Evolutionary conservation across 2,329 filamentous ascomycete species (phyloP).

Genomic region (Thelonectria rubi): DNA sequence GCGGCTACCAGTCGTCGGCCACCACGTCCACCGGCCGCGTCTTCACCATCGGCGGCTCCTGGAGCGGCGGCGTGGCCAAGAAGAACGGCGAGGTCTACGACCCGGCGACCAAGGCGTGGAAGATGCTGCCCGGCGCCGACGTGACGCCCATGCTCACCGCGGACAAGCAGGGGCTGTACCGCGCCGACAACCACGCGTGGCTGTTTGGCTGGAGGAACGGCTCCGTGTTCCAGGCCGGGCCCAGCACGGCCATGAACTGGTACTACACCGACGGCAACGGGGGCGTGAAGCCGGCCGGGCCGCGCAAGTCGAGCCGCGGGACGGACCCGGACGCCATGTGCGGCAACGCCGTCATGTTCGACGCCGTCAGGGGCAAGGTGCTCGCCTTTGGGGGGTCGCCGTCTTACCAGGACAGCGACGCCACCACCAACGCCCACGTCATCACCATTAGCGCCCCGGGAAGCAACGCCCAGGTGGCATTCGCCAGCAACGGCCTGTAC

Average conservation of each 20-base stretch:
- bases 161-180: constrained; percentile 57
- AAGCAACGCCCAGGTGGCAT: not conserved
- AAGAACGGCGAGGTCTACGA: constrained; percentile 31
- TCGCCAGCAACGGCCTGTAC: constrained; percentile 8
- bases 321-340: constrained; percentile 60
- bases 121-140: constrained; percentile 42
- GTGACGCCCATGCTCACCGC: constrained; percentile 61
- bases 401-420: constrained; percentile 54
- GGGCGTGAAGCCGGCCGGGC: constrained; percentile 33
- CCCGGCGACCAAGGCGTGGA: constrained; percentile 22
- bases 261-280: constrained; percentile 51
- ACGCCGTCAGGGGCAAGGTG: constrained; percentile 66
- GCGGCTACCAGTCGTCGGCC: constrained; percentile 26
- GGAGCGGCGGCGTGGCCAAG: constrained; percentile 21
- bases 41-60: constrained; percentile 29
- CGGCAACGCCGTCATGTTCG: constrained; percentile 66
- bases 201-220: constrained; percentile 53
- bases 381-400: constrained; percentile 60
- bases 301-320: constrained; percentile 44
- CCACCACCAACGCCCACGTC: constrained; percentile 57
- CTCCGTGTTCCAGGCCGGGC: constrained; percentile 63
- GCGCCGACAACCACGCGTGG: constrained; percentile 43
- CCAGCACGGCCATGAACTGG: constrained; percentile 64
- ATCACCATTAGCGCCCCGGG: constrained; percentile 53
- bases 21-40: constrained; percentile 24